phyloP scores from a whole-genome alignment of 73 alveolate species.

The Blepharisma japonicum region DNA sequence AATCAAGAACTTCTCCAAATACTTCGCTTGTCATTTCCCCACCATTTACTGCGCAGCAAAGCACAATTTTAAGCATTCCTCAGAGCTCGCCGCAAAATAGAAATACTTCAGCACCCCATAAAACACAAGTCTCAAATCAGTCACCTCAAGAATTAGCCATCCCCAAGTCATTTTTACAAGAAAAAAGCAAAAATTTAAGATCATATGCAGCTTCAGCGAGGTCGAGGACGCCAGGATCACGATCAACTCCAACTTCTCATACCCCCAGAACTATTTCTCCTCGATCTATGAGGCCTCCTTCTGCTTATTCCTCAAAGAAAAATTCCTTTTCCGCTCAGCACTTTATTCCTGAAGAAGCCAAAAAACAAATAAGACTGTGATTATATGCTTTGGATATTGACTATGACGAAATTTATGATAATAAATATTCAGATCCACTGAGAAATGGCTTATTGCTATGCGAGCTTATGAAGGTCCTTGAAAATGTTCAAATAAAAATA shows the following conservation, averaged over 20 bases:
- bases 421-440: background rate
- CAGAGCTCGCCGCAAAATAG: background rate
- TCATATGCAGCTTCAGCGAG: background rate
- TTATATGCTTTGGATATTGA: background rate
- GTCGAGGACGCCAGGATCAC: background rate
- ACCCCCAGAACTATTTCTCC: conserved; percentile 3
- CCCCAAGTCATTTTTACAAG: background rate
- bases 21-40: conserved; percentile 1
- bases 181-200: background rate
- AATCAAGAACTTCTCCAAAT: background rate
- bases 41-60: background rate
- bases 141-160: background rate
- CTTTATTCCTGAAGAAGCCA: background rate
- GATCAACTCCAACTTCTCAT: background rate
- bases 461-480: background rate
- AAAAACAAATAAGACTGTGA: background rate
- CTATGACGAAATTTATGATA: background rate
- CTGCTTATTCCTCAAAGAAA: background rate
- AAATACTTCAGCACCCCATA: background rate
- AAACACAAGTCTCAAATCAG: background rate
- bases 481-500: background rate
- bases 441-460: conserved; percentile 24
- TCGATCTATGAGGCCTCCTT: background rate
- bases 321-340: background rate
- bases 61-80: background rate